Evolutionary conservation across 768 basidiomycete genomes (phyloP), one percentile per base, ranked within the genome.

Genomic region (Amanita inopinata): DNA sequence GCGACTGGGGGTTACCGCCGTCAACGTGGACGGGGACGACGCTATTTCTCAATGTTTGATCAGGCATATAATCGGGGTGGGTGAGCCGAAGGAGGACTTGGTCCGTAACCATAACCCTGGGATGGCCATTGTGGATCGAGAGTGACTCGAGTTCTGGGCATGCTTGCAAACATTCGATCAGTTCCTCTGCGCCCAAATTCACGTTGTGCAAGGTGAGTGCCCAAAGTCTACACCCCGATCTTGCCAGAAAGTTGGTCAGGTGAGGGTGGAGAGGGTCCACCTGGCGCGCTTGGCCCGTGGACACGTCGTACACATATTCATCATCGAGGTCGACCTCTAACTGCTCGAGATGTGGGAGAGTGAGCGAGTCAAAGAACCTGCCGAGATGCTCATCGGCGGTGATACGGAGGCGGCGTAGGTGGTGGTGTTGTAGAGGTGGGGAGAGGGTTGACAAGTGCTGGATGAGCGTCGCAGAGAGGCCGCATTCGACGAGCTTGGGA

Each of bases 331-430:
- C 35, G 6, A 37, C 7, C 5, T 6, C 18, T 8, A 37, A 22
- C 5, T 20, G 6, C 18, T 37, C 17, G 11, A 37, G 35, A 7
- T 18, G 15, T 18, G 35, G 35, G 35, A 37, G 15, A 5, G 11
- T 20, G 35, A 37, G 35, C 6, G 35, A 37, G 18, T 37, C 35
- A n/a, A 37, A 22, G 35, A 37, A 37, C 6, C 11, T 10, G 7
- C 35, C 35, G 35, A 37, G 35, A 22, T 37, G 18, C 18, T 37
- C 35, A 19, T 37, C 35, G 4, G 35, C 18, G 11, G 35, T 37
- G 35, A 37, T 37, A n/a, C 35, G 35, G 18, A 37, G 18, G 18
- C 15, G 10, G 8, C 35, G 35, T 3, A 37, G 35, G 35, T 20
- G 8, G 35, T 18, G 15, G 35, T 37, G 35, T 4, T 6, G 7